These are phyloP conservation scores for Boletus subcaerulescens DNA, from an alignment of 768 basidiomycete genomes.

Conservation along the genomic window DNA sequence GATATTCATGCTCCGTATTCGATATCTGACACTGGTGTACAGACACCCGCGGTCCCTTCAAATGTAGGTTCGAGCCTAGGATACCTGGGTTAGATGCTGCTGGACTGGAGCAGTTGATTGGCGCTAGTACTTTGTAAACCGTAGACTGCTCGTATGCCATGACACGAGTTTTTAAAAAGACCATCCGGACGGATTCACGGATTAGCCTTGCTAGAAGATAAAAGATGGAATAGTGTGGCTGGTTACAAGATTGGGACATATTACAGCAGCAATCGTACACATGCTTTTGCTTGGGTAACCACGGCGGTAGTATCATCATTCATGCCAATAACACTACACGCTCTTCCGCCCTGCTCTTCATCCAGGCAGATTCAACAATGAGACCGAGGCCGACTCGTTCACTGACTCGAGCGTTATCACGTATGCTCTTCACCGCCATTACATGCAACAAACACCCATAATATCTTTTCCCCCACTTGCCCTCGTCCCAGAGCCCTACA, in stretches of 20 bases:
- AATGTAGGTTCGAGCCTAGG: not conserved
- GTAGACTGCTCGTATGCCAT: too few species aligned
- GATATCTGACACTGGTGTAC: not conserved
- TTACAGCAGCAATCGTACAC: too few species aligned
- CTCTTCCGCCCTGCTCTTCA: conserved; percentile 4
- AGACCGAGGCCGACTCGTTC: conserved; percentile 24
- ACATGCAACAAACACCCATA: conserved; percentile 16
- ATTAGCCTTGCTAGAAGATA: too few species aligned
- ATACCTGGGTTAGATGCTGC: not conserved
- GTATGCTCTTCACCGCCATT: conserved; percentile 14
- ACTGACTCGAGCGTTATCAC: conserved; percentile 1
- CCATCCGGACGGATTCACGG: too few species aligned
- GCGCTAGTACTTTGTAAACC: too few species aligned
- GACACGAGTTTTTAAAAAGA: too few species aligned
- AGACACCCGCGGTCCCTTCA: not conserved
- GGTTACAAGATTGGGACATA: too few species aligned
- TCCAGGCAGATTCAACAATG: conserved; percentile 18
- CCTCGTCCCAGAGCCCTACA: conserved; percentile 10
- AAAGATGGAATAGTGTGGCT: too few species aligned
- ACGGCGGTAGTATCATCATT: not conserved
- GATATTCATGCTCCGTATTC: not conserved
- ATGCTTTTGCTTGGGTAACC: too few species aligned
- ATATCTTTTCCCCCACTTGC: conserved; percentile 7
- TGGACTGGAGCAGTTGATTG: not conserved
- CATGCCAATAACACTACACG: conserved; percentile 9